Percentiles rank a stretch among this genome's conserved stretches.
Conservation (phyloP, 768 basidiomycete genomes). For the Lepiota venenata region DNA sequence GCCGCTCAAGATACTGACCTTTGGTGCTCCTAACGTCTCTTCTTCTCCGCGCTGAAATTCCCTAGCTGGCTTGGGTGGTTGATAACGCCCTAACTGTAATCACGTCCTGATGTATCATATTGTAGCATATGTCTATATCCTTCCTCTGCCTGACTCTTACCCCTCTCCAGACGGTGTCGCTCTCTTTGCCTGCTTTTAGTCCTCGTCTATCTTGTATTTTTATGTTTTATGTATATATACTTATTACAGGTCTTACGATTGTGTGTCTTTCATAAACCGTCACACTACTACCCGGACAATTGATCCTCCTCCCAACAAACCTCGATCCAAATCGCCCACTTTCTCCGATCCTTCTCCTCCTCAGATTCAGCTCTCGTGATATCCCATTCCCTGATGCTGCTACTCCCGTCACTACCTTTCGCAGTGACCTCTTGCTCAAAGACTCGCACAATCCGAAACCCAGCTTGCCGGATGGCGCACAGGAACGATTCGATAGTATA, state of each 20-base stretch:
- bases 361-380: constrained; percentile 45
- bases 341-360: constrained; percentile 63
- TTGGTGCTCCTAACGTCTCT: constrained; percentile 26
- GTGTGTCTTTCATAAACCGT: neutral
- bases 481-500: constrained; percentile 70
- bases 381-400: constrained; percentile 43
- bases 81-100: neutral
- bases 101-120: too few relatives aligned
- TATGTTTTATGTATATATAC: neutral
- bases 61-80: too few relatives aligned
- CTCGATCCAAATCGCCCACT: constrained; percentile 70
- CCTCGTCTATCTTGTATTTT: neutral
- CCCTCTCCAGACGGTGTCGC: neutral
- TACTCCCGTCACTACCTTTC: neutral
- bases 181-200: neutral
- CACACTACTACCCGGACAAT: neutral
- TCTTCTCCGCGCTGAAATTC: neutral
- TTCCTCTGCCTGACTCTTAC: neutral
- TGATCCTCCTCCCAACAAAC: constrained; percentile 25
- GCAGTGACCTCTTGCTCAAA: constrained; percentile 48
- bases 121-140: neutral
- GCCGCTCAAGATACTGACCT: constrained; percentile 45
- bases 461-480: constrained; percentile 24
- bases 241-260: neutral
- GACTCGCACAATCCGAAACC: constrained; percentile 46